Evolutionary conservation across 176 grass and related monocot genomes (phyloP), one percentile per base, ranked within the genome.

Genomic region (Musa troglodytarum): DNA sequence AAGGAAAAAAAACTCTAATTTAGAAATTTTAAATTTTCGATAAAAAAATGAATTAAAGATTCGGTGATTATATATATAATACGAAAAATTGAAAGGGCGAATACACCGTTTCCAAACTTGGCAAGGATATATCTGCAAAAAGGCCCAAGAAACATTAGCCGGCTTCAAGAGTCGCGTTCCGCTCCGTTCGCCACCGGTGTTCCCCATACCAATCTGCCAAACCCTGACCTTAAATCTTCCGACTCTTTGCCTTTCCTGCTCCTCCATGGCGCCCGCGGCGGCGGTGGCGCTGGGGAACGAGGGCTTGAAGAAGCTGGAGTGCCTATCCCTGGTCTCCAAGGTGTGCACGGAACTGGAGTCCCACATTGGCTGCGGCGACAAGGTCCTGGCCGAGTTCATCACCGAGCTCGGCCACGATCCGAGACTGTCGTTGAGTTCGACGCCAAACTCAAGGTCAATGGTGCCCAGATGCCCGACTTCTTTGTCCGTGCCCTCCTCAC

Each of bases 381-480:
- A 89, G 79, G 90, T 93, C 34, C 87, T 93, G 1, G 87, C 90
- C 23, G 90, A 93, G 82, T 93, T 89, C 77, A 87, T 93, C 77
- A 89, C 85, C 69, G 90, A 89, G 20, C 84, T 89, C 24, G 90
- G 90, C 61, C 82, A 84, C 74, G 64, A 80, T 87, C 82, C 72
- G 23, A 75, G 75, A 69, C 82, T 49, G 90, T 85, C 65, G 66
- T 55, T 9, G 82, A 89, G 11, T 93, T 93, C 77, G 90, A 89
- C 24, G 10, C 83, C 66, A 81, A 83, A 54, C 86, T 92, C 71
- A 88, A 88, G 86, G 83, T 71, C 56, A 85, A 89, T 58, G 87
- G 87, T 50, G 87, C 82, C 21, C 82, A 93, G 49, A 72, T 93
- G 69, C 90, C 90, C 0, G 90, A 93, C 66, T 93, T 87, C 81